Evolutionary conservation across 2,329 filamentous ascomycete genomes (phyloP).

Genomic region (Thielaviopsis ethacetica): DNA sequence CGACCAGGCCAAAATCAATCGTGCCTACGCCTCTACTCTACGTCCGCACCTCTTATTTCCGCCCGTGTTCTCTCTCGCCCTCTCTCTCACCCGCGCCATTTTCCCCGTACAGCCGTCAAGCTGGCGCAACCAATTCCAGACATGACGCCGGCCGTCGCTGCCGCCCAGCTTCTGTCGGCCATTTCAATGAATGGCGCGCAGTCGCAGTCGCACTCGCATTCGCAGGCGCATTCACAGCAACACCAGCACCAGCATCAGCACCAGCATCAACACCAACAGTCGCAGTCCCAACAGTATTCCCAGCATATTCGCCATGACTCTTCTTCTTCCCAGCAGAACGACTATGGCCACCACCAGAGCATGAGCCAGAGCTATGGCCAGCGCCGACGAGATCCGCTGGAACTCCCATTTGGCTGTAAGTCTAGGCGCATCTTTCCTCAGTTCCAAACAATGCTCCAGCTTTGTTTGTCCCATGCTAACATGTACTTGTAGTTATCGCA

Average conservation of each 20-base stretch:
- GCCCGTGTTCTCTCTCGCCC: neutral
- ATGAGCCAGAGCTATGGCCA: neutral
- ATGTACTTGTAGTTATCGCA: slow-evolving; percentile 14
- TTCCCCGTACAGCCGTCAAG: neutral
- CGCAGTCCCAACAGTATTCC: neutral
- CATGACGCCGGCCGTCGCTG: slow-evolving; percentile 6
- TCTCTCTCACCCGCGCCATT: neutral
- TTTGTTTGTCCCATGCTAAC: neutral
- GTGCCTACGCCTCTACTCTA: neutral
- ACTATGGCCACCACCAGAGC: neutral
- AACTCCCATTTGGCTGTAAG: slow-evolving; percentile 53
- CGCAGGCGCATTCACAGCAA: neutral
- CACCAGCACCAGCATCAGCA: neutral
- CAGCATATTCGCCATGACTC: neutral
- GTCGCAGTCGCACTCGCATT: neutral
- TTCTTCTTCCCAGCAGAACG: neutral
- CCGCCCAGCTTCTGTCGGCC: slow-evolving; percentile 10
- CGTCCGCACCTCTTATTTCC: neutral
- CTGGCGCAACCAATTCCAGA: slow-evolving; percentile 7
- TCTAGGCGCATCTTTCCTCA: slow-evolving; percentile 13
- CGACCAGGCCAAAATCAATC: neutral
- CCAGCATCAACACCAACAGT: neutral
- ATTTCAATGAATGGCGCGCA: slow-evolving; percentile 10
- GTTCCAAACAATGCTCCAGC: neutral
- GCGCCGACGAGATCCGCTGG: slow-evolving; percentile 25